phyloP scores from a whole-genome alignment of 495 filamentous ascomycete genomes.

The Penicillium samsonianum region DNA sequence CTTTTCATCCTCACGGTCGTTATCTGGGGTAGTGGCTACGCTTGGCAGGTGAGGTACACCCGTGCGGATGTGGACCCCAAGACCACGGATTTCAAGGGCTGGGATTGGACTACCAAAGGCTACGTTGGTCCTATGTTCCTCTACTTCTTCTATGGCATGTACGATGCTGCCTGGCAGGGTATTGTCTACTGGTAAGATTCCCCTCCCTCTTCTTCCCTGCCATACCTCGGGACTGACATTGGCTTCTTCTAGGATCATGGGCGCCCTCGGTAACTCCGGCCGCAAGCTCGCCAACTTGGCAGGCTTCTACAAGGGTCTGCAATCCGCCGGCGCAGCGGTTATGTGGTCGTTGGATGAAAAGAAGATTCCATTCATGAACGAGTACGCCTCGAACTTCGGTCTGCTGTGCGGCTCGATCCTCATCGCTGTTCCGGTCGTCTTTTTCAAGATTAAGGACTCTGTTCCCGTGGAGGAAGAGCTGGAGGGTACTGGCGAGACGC shows the following conservation, averaged over 20 bases:
- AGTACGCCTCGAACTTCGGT: conserved; percentile 59
- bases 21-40: conserved; percentile 55
- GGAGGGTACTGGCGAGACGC: conserved; percentile 72
- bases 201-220: background rate
- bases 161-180: conserved; percentile 62
- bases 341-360: conserved; percentile 74
- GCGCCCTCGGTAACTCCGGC: conserved; percentile 83
- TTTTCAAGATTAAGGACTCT: conserved; percentile 68
- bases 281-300: conserved; percentile 87
- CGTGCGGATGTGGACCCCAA: conserved; percentile 27
- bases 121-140: conserved; percentile 54
- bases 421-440: conserved; percentile 70
- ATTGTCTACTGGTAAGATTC: conserved; percentile 74
- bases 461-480: conserved; percentile 73
- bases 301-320: conserved; percentile 92
- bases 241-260: conserved; percentile 68
- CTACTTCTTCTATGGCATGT: conserved; percentile 58
- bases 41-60: conserved; percentile 50
- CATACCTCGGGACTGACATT: conserved; percentile 7
- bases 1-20: conserved; percentile 44
- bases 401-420: conserved; percentile 67
- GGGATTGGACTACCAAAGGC: conserved; percentile 43
- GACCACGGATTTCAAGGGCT: conserved; percentile 25
- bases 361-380: conserved; percentile 57
- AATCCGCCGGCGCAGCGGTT: conserved; percentile 80